phyloP scores from a whole-genome alignment of 768 basidiomycete genomes.

The Rhizopogon sp. region DNA sequence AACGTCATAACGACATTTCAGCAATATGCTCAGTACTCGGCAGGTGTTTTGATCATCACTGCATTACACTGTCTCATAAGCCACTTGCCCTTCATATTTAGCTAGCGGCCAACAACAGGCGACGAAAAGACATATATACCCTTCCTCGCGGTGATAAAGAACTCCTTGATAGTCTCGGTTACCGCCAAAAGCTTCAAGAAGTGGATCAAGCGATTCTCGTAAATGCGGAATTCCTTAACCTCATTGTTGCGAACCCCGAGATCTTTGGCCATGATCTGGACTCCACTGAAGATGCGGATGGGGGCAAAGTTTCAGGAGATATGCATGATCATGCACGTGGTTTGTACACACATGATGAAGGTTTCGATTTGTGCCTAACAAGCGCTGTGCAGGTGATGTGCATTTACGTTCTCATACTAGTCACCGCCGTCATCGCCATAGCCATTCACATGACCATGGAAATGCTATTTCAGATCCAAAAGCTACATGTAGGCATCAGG shows the following conservation, averaged over 20 bases:
- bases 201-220: slow-evolving; percentile 77
- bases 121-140: slow-evolving; percentile 73
- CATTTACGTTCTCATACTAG: slow-evolving; percentile 29
- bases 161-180: slow-evolving; percentile 64
- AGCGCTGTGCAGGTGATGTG: slow-evolving; percentile 13
- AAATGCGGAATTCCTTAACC: slow-evolving; percentile 73
- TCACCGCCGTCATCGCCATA: slow-evolving; percentile 30
- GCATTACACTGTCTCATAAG: slow-evolving; percentile 2
- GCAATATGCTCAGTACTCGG: slow-evolving; percentile 69
- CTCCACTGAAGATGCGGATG: slow-evolving; percentile 14
- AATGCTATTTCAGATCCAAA: slow-evolving; percentile 7
- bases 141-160: slow-evolving; percentile 67
- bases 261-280: slow-evolving; percentile 62
- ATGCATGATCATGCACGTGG: slow-evolving; percentile 1
- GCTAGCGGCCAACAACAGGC: slow-evolving; percentile 56
- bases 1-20: slow-evolving; percentile 73
- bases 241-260: slow-evolving; percentile 73
- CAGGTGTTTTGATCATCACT: slow-evolving; percentile 33
- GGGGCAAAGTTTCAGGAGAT: slow-evolving; percentile 12
- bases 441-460: slow-evolving; percentile 19
- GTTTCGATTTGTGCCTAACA: slow-evolving; percentile 6
- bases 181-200: slow-evolving; percentile 70
- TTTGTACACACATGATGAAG: neutral
- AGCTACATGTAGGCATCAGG: slow-evolving; percentile 9
- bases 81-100: slow-evolving; percentile 14